Percentiles rank a stretch among this genome's conserved stretches.
Evolutionary conservation across 2,329 filamentous ascomycete genomes (phyloP).

Genomic region (Dactylellina cionopaga): DNA sequence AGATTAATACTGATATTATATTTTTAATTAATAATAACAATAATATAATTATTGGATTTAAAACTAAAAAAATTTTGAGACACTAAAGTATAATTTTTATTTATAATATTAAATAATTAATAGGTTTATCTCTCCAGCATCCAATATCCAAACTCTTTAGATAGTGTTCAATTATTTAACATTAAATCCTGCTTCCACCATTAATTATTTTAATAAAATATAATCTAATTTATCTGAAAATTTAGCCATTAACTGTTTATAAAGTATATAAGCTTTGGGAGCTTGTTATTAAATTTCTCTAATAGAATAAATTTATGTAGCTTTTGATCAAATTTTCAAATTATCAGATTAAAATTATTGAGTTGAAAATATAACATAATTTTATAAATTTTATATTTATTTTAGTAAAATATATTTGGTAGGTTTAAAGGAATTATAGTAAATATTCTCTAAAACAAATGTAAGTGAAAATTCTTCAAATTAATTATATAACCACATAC

Average conservation of each 20-base stretch:
- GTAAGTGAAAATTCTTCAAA: too few relatives aligned
- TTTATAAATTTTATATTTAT: slow-evolving; percentile 55
- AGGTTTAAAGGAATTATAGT: slow-evolving; percentile 59
- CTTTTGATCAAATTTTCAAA: slow-evolving; percentile 9
- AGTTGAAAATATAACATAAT: slow-evolving; percentile 29
- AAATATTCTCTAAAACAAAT: slow-evolving; percentile 52
- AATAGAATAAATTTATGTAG: slow-evolving; percentile 13
- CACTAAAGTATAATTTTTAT: neutral
- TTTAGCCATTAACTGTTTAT: slow-evolving; percentile 33
- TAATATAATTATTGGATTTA: neutral
- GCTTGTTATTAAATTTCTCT: slow-evolving; percentile 1
- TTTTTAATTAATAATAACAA: neutral
- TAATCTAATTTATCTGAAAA: neutral
- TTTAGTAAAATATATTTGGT: slow-evolving; percentile 59
- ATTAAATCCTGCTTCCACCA: slow-evolving; percentile 6
- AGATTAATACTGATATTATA: slow-evolving; percentile 61
- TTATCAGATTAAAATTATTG: neutral
- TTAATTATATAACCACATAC: too few relatives aligned
- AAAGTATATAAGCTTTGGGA: neutral
- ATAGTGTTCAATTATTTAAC: neutral
- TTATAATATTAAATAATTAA: slow-evolving; percentile 1
- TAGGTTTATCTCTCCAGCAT: neutral
- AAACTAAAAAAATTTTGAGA: neutral
- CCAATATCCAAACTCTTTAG: neutral
- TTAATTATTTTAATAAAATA: neutral